Base-by-base conservation (phyloP, 2,329 filamentous ascomycete genomes). In the Aureobasidium sp. region DNA sequence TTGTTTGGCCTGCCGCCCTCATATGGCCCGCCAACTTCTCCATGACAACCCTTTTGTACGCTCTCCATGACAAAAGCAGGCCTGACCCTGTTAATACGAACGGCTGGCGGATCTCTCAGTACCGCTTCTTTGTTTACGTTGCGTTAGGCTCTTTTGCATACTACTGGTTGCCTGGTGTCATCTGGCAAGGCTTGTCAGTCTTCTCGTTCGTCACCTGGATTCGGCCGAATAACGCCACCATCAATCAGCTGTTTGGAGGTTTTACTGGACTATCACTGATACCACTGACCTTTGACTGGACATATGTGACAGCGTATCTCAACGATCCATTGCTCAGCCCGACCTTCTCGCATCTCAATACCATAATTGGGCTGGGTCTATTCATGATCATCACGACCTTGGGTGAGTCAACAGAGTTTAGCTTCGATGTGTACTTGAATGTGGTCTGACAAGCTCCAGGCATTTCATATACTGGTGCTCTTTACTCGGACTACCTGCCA, bases 151-250 rank as follows among this genome's bases (percentile, higher is more conserved):
- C 87, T 0, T 92, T 92, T 66, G 71, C 82, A 17, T 95, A 92
- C 74, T 95, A 95, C 75, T 94, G 94, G 72, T 77, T 95, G 1
- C 91, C 91, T 0, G 90, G 90, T 12, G 80, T 95, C 12, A 77
- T 95, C 51, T 87, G 92, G 79, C 90, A 90, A 17, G 90, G 89
- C 1, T 79, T 95, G 67, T 93, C 89, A 73, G 92, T 92, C 73
- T 95, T 95, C 79, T 93, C 86, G 72, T 87, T 94, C 64, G 79
- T 94, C 63, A 95, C 90, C 17, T 96, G 90, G 90, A 89, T 92
- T 72, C 88, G 88, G 6, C 91, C 91, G 0, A 85, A 90, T 67
- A 94, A 87, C 68, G 89, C 93, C 13, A 85, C 93, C 6, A 77
- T 95, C 50, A 87, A 90, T 27, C 94, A 94, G 72, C 77, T 95